A percentile compares a stretch with the other conserved stretches of the same genome.
Conservation (phyloP, 2,329 filamentous ascomycete species). For the Xylariales sp. region DNA sequence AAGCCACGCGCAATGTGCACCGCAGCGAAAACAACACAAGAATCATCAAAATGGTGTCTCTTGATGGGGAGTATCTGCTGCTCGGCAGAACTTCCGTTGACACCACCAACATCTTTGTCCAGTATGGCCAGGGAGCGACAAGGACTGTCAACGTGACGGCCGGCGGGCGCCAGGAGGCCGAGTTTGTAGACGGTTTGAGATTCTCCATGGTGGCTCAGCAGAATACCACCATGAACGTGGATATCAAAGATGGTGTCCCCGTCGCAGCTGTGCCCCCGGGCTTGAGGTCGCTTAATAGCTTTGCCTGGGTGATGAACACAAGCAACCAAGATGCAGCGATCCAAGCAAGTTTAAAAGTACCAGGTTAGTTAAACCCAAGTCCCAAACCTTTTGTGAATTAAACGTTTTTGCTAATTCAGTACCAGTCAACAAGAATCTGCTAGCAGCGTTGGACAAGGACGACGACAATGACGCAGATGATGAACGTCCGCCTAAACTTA, state of each 20-base stretch:
- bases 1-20: conserved; percentile 2
- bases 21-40: conserved; percentile 2
- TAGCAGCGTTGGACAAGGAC: too few species aligned
- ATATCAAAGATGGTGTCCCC: conserved; percentile 1
- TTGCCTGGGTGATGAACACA: background rate
- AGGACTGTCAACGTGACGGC: conserved; percentile 4
- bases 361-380: background rate
- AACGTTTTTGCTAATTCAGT: too few species aligned
- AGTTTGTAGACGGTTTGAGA: conserved; percentile 1
- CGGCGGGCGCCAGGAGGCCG: background rate
- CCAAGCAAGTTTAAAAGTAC: background rate
- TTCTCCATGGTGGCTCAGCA: background rate
- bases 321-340: too few species aligned
- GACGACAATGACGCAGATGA: too few species aligned
- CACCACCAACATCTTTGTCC: background rate
- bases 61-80: conserved; percentile 2
- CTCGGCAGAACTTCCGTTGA: background rate
- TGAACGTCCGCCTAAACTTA: too few species aligned
- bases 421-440: too few species aligned
- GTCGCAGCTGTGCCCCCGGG: background rate
- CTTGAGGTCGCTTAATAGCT: background rate
- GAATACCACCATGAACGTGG: background rate
- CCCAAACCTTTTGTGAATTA: too few species aligned
- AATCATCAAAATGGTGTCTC: conserved; percentile 2
- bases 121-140: conserved; percentile 2